Evolutionary conservation across 257 asterid species (phyloP).

Genomic region (Nemophila menziesii): DNA sequence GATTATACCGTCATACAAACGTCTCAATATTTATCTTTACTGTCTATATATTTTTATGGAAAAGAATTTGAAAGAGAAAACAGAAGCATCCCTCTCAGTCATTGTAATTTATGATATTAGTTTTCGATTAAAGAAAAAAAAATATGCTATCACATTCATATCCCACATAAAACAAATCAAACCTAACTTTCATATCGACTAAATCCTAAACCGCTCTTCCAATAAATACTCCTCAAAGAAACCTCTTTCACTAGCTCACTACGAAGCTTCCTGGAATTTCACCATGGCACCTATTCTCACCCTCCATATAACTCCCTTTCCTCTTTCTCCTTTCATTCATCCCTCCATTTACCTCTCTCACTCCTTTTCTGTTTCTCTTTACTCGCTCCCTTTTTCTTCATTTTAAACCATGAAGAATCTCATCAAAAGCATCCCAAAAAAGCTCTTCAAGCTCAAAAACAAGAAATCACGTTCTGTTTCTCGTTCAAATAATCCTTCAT

Average conservation of each 20-base stretch:
- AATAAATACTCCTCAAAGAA: background rate
- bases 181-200: background rate
- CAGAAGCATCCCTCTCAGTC: too few relatives aligned
- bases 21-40: too few relatives aligned
- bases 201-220: background rate
- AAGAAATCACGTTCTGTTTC: constrained; percentile 12
- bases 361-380: background rate
- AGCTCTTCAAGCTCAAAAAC: constrained; percentile 22
- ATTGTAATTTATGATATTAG: too few relatives aligned
- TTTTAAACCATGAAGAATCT: constrained; percentile 30
- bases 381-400: too few relatives aligned
- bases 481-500: constrained; percentile 20
- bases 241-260: constrained; percentile 16
- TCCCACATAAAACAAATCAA: too few relatives aligned
- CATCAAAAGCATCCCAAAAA: constrained; percentile 32
- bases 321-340: constrained; percentile 5
- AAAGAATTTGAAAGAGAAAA: too few relatives aligned
- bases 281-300: constrained; percentile 15
- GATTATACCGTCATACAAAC: too few relatives aligned
- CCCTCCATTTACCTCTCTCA: background rate
- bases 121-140: too few relatives aligned
- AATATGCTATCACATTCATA: too few relatives aligned
- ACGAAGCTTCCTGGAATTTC: constrained; percentile 61
- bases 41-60: too few relatives aligned
- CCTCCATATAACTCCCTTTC: constrained; percentile 1